These are phyloP conservation scores for Boletus sp. DNA, from an alignment of 768 basidiomycete genomes.

Conservation along the genomic window DNA sequence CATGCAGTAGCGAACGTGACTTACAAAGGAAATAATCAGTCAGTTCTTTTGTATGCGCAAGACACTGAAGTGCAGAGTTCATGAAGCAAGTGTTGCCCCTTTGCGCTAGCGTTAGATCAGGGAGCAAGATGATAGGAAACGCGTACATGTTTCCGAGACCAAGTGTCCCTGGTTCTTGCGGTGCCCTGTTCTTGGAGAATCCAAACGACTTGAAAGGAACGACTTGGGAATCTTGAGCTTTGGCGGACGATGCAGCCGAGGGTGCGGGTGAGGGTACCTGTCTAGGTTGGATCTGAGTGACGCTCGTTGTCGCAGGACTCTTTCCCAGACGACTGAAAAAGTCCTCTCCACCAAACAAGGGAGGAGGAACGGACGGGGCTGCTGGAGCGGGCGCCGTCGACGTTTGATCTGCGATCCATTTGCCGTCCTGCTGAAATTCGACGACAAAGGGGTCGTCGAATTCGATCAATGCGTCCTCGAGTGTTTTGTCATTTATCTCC, in stretches of 20 bases:
- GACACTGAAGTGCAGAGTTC: slow-evolving; percentile 97
- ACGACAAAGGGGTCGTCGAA: slow-evolving; percentile 71
- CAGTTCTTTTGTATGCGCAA: slow-evolving; percentile 88
- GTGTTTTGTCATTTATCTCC: slow-evolving; percentile 41
- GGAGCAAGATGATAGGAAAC: background rate
- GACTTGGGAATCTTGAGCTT: slow-evolving; percentile 25
- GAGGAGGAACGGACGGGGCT: slow-evolving; percentile 35
- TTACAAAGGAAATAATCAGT: slow-evolving; percentile 90
- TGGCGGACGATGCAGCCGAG: slow-evolving; percentile 22
- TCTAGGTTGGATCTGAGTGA: slow-evolving; percentile 25
- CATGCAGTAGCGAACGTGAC: slow-evolving; percentile 3
- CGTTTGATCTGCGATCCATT: slow-evolving; percentile 53
- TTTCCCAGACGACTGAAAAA: slow-evolving; percentile 53
- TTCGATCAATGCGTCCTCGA: slow-evolving; percentile 59
- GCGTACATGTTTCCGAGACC: slow-evolving; percentile 87
- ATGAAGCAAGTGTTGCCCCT: slow-evolving; percentile 99
- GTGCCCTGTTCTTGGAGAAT: slow-evolving; percentile 37
- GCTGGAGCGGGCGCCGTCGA: slow-evolving; percentile 3
- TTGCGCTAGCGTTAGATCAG: slow-evolving; percentile 14
- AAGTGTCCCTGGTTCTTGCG: slow-evolving; percentile 69
- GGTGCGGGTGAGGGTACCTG: slow-evolving; percentile 22
- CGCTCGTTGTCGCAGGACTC: slow-evolving; percentile 18
- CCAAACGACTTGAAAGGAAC: slow-evolving; percentile 33
- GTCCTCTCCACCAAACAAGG: slow-evolving; percentile 54
- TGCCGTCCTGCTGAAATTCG: slow-evolving; percentile 62